Evolutionary conservation across 331 rosid species (phyloP), one percentile per base, ranked within the genome.

Genomic region (Saraca asoca): DNA sequence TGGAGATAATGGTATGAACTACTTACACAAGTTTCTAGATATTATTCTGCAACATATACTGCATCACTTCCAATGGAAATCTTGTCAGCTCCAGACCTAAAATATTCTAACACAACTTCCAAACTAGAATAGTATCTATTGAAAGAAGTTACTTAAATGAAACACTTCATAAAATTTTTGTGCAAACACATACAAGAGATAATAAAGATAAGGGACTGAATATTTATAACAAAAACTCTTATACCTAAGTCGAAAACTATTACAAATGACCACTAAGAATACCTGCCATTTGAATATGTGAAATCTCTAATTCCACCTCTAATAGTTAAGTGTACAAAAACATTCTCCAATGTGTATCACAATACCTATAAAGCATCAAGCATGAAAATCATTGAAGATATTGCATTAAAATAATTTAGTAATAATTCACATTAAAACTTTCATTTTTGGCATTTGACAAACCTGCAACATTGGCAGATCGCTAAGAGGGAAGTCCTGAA

Each of bases 401-500:
- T 29, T 45, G 58, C 17, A 56, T 51, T 64, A 49, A 15, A 13
- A 45, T 12, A 45, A 48, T 34, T 14, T 31, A 42, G n/a, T 48
- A 37, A 13, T 14, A 65, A 52, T 49, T 46, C 33, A 61, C 31
- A 46, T 29, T 24, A 19, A 3, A 60, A 24, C 34, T 11, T 35
- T 33, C 11, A 16, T 45, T 13, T 62, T 67, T 45, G 4, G 43
- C 59, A 48, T 43, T 54, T 68, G 17, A 77, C 89, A 66, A 65
- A 91, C 99, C 99, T 90, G 92, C 79, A 90, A 69, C 99, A 94
- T 94, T 7, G 99, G 99, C 84, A 94, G 78, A 81, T 94, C 97
- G 0, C 99, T 96, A 6, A 94, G 86, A 66, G 99, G 99, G 77
- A 94, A 94, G 84, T 94, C 97, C 2, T 96, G 95, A 39, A 90